Evolutionary conservation across 2,329 filamentous ascomycete species (phyloP).

Genomic region (Penicillium sp.): DNA sequence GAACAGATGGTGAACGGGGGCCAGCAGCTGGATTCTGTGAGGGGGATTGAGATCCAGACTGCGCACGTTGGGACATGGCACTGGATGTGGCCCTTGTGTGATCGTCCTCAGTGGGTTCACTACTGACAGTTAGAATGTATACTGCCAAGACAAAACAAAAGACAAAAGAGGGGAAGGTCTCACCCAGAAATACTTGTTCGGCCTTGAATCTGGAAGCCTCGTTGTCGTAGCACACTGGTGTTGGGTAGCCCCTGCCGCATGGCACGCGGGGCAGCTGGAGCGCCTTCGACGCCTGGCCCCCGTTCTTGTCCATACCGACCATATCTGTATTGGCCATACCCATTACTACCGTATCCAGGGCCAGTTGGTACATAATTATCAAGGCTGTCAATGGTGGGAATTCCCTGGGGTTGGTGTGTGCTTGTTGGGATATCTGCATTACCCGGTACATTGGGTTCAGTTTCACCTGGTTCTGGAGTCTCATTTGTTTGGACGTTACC

Average conservation of each 20-base stretch:
- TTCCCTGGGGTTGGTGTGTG: conserved; percentile 17
- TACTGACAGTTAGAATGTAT: neutral
- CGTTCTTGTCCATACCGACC: conserved; percentile 46
- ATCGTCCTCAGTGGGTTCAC: conserved; percentile 2
- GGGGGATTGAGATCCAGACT: conserved; percentile 36
- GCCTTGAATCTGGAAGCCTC: conserved; percentile 45
- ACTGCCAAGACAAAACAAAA: neutral
- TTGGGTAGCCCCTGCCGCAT: conserved; percentile 88
- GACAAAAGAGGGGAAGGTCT: neutral
- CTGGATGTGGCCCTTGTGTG: neutral
- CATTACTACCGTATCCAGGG: conserved; percentile 19
- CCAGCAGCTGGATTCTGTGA: conserved; percentile 49
- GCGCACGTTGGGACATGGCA: neutral
- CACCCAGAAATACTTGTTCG: conserved; percentile 19
- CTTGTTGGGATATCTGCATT: neutral
- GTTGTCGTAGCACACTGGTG: conserved; percentile 68
- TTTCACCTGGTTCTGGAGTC: neutral
- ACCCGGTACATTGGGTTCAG: neutral
- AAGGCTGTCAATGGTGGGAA: conserved; percentile 28
- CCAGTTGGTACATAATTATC: conserved; percentile 17
- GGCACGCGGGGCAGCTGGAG: conserved; percentile 88
- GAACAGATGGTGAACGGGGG: conserved; percentile 48
- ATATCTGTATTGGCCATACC: conserved; percentile 29
- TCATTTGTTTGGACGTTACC: conserved; percentile 21
- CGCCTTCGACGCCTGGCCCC: conserved; percentile 63